Conservation (phyloP, 106 monocot species). For the Allium fistulosum region DNA sequence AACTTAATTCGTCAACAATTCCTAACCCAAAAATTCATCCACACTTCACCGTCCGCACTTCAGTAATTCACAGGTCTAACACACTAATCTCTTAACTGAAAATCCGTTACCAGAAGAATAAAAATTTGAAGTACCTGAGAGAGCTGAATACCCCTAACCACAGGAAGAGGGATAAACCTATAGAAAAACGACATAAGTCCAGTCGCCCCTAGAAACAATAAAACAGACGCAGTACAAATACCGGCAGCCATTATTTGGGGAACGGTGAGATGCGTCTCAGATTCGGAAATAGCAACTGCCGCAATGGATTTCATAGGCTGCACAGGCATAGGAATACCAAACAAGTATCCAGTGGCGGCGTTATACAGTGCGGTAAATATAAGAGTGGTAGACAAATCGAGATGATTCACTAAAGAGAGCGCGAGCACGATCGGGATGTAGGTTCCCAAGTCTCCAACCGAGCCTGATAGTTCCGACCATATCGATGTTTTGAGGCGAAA, state of each 20-base stretch:
- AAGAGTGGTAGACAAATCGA: constrained; percentile 89
- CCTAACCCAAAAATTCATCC: no score
- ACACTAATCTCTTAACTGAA: no score
- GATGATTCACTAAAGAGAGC: constrained; percentile 64
- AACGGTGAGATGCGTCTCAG: constrained; percentile 43
- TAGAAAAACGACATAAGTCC: constrained; percentile 89
- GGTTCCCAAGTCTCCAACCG: constrained; percentile 90
- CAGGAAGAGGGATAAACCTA: constrained; percentile 80
- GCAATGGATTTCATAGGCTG: constrained; percentile 99
- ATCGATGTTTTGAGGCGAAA: constrained; percentile 66
- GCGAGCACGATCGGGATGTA: constrained; percentile 93
- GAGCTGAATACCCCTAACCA: constrained; percentile 96
- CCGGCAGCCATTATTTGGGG: constrained; percentile 97
- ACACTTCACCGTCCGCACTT: no score
- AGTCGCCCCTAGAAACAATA: constrained; percentile 70
- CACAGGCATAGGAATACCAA: constrained; percentile 95
- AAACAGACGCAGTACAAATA: constrained; percentile 54
- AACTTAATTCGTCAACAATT: no score
- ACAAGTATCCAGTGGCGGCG: constrained; percentile 72
- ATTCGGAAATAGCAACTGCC: constrained; percentile 80
- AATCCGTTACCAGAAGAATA: no score
- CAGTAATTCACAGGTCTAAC: no score
- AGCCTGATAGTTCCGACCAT: constrained; percentile 83
- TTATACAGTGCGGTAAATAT: constrained; percentile 96
- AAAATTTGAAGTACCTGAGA: constrained; percentile 19